Conservation (phyloP, 345 rosid species). For the Leavenworthia alabamica region DNA sequence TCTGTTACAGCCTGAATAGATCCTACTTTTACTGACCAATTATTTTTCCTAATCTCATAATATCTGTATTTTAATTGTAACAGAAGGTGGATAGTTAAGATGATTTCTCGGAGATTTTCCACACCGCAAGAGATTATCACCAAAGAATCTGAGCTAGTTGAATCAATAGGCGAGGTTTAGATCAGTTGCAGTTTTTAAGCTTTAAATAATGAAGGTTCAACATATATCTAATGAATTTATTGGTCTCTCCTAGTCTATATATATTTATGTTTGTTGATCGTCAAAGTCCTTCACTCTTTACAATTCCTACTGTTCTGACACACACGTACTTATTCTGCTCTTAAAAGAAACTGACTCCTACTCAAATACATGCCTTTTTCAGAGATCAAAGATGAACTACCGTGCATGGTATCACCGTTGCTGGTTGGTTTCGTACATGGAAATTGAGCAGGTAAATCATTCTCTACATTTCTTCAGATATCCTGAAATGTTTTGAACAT, state of each 20-base stretch:
- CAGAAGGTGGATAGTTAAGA: slow-evolving; percentile 92
- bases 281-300: slow-evolving; percentile 9
- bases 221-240: slow-evolving; percentile 27
- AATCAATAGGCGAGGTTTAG: slow-evolving; percentile 81
- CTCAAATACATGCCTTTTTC: slow-evolving; percentile 16
- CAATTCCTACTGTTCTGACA: background rate
- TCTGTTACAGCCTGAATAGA: background rate
- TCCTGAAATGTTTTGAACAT: background rate
- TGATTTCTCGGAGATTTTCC: slow-evolving; percentile 41
- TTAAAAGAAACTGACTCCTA: background rate
- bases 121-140: slow-evolving; percentile 46
- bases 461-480: background rate
- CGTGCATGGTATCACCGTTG: slow-evolving; percentile 99
- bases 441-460: slow-evolving; percentile 52
- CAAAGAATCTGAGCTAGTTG: slow-evolving; percentile 84
- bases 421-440: slow-evolving; percentile 88
- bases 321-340: background rate
- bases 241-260: background rate
- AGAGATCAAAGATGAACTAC: slow-evolving; percentile 95
- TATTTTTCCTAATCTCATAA: background rate
- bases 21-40: background rate
- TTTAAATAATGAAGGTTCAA: slow-evolving; percentile 46
- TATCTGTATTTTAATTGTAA: slow-evolving; percentile 12
- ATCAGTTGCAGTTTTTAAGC: slow-evolving; percentile 42
- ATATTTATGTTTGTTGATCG: background rate